A percentile compares a stretch with the other conserved stretches of the same genome.
These are phyloP conservation scores for Sequoia sempervirens DNA, from an alignment of 75 land plant species.

Conservation along the genomic window DNA sequence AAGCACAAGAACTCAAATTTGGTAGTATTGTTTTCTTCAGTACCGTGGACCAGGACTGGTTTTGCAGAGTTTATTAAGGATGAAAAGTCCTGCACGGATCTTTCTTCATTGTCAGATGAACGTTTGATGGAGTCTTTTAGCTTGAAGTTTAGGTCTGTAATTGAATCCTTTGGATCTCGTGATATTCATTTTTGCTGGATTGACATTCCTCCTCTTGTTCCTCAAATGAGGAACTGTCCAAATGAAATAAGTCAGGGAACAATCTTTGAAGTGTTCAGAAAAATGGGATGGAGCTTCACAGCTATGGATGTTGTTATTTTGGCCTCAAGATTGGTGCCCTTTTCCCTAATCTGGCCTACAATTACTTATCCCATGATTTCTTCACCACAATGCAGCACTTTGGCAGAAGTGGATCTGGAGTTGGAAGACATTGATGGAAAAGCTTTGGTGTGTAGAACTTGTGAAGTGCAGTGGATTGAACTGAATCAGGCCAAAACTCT, in stretches of 20 bases:
- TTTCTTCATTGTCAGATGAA: constrained; percentile 12
- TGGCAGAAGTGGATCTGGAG: constrained; percentile 34
- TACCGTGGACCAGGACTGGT: constrained; percentile 10
- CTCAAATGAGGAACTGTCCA: not conserved
- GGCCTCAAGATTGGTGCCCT: constrained; percentile 66
- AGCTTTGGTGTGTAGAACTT: constrained; percentile 46
- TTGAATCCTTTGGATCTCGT: constrained; percentile 26
- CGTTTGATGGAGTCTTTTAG: constrained; percentile 23
- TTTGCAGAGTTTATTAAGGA: constrained; percentile 31
- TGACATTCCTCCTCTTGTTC: constrained; percentile 35
- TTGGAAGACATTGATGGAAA: constrained; percentile 47
- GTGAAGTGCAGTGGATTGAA: constrained; percentile 41
- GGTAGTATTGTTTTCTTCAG: constrained; percentile 55
- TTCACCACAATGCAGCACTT: not conserved
- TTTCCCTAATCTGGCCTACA: constrained; percentile 58
- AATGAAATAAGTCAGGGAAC: not conserved
- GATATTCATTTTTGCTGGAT: constrained; percentile 73
- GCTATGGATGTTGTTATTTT: constrained; percentile 50
- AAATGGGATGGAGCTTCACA: constrained; percentile 55
- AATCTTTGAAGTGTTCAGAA: constrained; percentile 28
- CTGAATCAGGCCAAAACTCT: not conserved
- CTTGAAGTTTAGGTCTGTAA: constrained; percentile 31
- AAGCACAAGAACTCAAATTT: constrained; percentile 36
- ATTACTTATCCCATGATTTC: constrained; percentile 29
- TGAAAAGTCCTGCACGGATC: not conserved